Percentiles rank a stretch among this genome's conserved stretches.
Conservation (phyloP, 2,329 filamentous ascomycete species). For the Neopestalotiopsis sp. region DNA sequence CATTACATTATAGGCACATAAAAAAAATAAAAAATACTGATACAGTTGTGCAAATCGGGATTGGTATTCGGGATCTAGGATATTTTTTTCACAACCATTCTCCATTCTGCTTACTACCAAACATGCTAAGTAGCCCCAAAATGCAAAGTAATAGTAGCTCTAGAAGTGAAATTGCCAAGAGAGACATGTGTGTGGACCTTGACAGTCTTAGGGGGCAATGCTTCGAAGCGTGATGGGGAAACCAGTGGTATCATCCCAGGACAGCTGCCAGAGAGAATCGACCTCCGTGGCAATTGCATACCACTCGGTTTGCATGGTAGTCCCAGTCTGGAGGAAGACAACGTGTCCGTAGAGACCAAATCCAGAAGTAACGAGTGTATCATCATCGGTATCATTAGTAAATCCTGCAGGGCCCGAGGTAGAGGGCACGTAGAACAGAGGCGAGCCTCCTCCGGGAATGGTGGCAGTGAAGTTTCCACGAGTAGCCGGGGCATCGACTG, state of each 20-base stretch:
- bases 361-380: slow-evolving; percentile 5
- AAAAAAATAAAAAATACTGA: background rate
- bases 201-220: slow-evolving; percentile 4
- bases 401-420: slow-evolving; percentile 9
- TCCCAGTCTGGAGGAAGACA: background rate
- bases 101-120: background rate
- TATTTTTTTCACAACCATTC: background rate
- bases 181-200: background rate
- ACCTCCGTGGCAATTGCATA: slow-evolving; percentile 1
- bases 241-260: background rate
- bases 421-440: slow-evolving; percentile 14
- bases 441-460: background rate
- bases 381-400: slow-evolving; percentile 4
- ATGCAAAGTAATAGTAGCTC: background rate
- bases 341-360: slow-evolving; percentile 17
- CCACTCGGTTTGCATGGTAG: slow-evolving; percentile 7
- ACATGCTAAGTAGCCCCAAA: background rate
- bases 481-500: background rate
- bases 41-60: background rate
- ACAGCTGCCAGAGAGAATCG: slow-evolving; percentile 3
- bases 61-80: background rate
- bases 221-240: slow-evolving; percentile 10
- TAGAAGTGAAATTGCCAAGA: background rate
- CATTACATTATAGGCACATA: background rate
- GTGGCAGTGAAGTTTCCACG: slow-evolving; percentile 14